A percentile compares a stretch with the other conserved stretches of the same genome.
Conservation (phyloP, 2,329 filamentous ascomycete genomes). For the Pyricularia grisea region DNA sequence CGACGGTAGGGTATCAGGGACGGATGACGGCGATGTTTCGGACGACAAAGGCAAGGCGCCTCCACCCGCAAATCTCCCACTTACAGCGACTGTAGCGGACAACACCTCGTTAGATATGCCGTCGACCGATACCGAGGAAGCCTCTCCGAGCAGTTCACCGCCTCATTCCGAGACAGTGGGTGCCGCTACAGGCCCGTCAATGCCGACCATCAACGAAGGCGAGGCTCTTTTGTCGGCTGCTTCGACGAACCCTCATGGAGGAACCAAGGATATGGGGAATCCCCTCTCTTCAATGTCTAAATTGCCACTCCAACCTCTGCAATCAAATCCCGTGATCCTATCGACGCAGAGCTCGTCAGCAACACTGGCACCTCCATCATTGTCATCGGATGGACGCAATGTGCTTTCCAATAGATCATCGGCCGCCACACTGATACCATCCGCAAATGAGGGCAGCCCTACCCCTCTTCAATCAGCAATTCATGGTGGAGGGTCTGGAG, state of each 20-base stretch:
- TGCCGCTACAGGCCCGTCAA: neutral
- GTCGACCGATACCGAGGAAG: neutral
- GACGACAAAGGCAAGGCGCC: neutral
- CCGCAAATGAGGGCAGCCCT: neutral
- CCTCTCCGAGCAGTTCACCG: neutral
- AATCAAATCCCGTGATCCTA: neutral
- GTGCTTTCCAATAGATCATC: neutral
- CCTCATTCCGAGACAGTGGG: neutral
- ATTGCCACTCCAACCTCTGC: neutral
- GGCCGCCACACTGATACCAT: neutral
- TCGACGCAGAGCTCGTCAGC: neutral
- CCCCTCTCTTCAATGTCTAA: neutral
- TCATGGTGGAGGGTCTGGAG: neutral
- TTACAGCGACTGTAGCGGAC: neutral
- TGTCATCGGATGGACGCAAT: neutral
- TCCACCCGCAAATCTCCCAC: neutral
- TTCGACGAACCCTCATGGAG: neutral
- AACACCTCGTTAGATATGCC: neutral
- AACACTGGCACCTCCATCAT: neutral
- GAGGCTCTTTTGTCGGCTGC: neutral
- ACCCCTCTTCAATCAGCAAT: neutral
- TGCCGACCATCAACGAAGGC: conserved; percentile 6
- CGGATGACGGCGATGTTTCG: neutral
- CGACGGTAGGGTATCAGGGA: neutral
- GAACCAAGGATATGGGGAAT: neutral